Percentiles rank a stretch among this genome's conserved stretches.
Evolutionary conservation across 495 filamentous ascomycete genomes (phyloP).

Genomic region (Xylaria longipes): DNA sequence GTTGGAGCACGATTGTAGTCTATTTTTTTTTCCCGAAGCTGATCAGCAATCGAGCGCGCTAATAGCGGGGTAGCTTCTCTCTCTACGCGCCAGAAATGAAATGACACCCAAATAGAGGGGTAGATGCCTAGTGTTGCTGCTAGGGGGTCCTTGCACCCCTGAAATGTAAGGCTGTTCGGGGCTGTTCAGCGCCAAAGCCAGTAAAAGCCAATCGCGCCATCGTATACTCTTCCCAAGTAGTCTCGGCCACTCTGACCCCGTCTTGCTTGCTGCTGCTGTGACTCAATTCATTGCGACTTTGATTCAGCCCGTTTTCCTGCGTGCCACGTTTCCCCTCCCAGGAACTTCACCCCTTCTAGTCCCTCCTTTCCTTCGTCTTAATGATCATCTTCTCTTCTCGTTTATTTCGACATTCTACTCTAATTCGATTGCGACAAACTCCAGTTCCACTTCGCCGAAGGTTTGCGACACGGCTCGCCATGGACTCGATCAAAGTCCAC

Average conservation of each 20-base stretch:
- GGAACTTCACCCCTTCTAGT: no score
- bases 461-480: constrained; percentile 41
- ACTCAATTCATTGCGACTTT: constrained; percentile 21
- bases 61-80: constrained; percentile 29
- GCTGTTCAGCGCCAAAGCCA: constrained; percentile 10
- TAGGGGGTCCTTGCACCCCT: constrained; percentile 3
- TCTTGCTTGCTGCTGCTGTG: constrained; percentile 4
- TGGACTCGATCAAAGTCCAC: constrained; percentile 67
- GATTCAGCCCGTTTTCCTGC: constrained; percentile 3
- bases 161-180: constrained; percentile 22
- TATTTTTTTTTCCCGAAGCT: constrained; percentile 3
- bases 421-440: constrained; percentile 17
- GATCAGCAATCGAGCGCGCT: constrained; percentile 11
- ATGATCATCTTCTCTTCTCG: constrained; percentile 38
- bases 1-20: not conserved
- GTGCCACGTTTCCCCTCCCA: constrained; percentile 20
- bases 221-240: not conserved
- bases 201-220: constrained; percentile 5
- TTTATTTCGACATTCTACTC: constrained; percentile 26
- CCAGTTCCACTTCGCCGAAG: constrained; percentile 33
- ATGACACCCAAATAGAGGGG: constrained; percentile 24
- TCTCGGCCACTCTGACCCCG: not conserved
- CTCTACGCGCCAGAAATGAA: constrained; percentile 17
- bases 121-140: not conserved
- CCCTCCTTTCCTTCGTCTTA: constrained; percentile 28